Evolutionary conservation across 2,329 filamentous ascomycete species (phyloP).

Genomic region (Pyricularia pennisetigena): DNA sequence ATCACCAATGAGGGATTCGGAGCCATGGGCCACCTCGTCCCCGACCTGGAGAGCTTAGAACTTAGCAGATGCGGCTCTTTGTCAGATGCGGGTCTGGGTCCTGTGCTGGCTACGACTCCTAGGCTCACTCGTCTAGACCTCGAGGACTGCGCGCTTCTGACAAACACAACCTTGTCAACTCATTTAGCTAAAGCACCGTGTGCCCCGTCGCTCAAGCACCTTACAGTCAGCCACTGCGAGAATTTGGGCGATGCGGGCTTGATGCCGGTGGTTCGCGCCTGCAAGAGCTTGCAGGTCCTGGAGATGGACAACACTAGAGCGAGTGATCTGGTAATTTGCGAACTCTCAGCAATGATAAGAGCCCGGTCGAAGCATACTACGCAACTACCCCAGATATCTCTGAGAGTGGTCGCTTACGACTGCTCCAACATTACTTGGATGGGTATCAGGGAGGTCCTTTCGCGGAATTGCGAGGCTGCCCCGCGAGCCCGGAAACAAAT

Average conservation of each 20-base stretch:
- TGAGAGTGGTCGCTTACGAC: conserved; percentile 80
- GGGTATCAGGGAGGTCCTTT: conserved; percentile 77
- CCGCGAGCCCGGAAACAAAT: conserved; percentile 4
- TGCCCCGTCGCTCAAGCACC: conserved; percentile 59
- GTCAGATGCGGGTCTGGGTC: conserved; percentile 62
- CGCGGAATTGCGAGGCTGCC: conserved; percentile 64
- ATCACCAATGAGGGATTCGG: conserved; percentile 67
- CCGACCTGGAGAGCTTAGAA: conserved; percentile 72
- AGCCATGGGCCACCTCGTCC: conserved; percentile 62
- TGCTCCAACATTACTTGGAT: conserved; percentile 90
- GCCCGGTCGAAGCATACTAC: conserved; percentile 28
- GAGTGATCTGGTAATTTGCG: conserved; percentile 74
- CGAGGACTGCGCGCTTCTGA: conserved; percentile 72
- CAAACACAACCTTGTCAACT: conserved; percentile 61
- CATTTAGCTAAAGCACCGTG: conserved; percentile 71
- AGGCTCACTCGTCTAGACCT: conserved; percentile 78
- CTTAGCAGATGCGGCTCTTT: conserved; percentile 68
- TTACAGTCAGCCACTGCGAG: conserved; percentile 88
- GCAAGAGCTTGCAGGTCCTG: conserved; percentile 56
- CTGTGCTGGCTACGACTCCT: conserved; percentile 65
- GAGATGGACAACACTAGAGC: conserved; percentile 92
- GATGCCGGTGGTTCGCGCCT: conserved; percentile 70
- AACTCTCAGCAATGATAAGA: conserved; percentile 73
- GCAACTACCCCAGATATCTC: conserved; percentile 44
- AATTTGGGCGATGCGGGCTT: conserved; percentile 74